Base-by-base conservation (phyloP, 345 rosid species). In the Arabis alpina region DNA sequence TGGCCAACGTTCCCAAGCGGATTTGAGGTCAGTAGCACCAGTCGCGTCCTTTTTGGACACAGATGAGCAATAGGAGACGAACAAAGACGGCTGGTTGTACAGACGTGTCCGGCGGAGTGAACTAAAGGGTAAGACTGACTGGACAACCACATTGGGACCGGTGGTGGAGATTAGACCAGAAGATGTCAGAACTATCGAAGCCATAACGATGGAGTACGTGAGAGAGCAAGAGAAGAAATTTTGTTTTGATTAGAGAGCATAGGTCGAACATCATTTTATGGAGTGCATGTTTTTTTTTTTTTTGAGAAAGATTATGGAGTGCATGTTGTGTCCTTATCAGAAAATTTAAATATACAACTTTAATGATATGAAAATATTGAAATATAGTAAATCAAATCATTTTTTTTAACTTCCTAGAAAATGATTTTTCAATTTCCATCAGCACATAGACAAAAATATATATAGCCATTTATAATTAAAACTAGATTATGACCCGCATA, bases 1-100 rank as follows among this genome's bases (percentile, higher is more conserved):
- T 0, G 96, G 93, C 10, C 88, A 86, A 70, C 54, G 49, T 63
- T 64, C 70, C 48, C 54, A 32, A 48, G 34, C 25, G 30, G 50
- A 42, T 73, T 64, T 41, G 42, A 12, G 48, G 79, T 45, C 7
- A 64, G 5, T 54, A 39, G 49, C 56, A 54, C 27, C 54, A 54
- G 55, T 23, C 9, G 40, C 12, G 47, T 52, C 16, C 66, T 53
- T 44, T 65, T 39, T 2, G 49, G 78, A 58, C 16, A 52, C 9
- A 41, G 73, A 69, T 39, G 81, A 72, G 49, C 76, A 72, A 55
- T 43, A 72, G 39, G 62, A 53, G 30, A 43, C 23, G 8, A 57
- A 4, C 59, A 63, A 55, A 42, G 57, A 49, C 49, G 47, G 56
- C 55, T 37, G 61, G 54, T 71, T 73, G 75, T 23, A n/a, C 14